Evolutionary conservation across 371 early-diverging fungal genomes (phyloP).

Genomic region (Parasitella parasitica): DNA sequence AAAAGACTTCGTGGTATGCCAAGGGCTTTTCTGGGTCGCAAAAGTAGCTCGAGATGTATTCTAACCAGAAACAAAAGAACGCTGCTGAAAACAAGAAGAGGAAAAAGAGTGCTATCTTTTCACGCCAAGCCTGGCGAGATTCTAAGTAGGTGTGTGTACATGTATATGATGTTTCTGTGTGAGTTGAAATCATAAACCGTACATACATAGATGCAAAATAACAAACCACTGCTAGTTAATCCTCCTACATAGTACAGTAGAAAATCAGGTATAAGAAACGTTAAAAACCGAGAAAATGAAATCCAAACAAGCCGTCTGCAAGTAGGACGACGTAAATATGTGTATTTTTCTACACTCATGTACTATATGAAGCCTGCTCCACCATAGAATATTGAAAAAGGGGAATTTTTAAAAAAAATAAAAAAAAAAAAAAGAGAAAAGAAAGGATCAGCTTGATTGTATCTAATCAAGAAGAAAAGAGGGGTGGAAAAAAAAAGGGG

Average conservation of each 20-base stretch:
- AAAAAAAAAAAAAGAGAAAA: neutral
- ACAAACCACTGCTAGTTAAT: conserved; percentile 32
- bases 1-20: conserved; percentile 25
- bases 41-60: conserved; percentile 41
- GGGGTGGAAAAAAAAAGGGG: neutral
- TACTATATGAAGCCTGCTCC: conserved; percentile 13
- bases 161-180: neutral
- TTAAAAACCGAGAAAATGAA: conserved; percentile 24
- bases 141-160: conserved; percentile 11
- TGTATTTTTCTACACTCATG: conserved; percentile 25
- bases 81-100: conserved; percentile 28
- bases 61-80: conserved; percentile 44
- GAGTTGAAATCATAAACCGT: too few relatives aligned
- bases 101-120: conserved; percentile 43
- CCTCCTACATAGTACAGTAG: conserved; percentile 29
- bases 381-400: conserved; percentile 18
- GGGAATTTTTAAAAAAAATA: neutral
- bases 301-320: conserved; percentile 33
- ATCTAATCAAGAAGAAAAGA: neutral
- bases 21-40: conserved; percentile 39
- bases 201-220: neutral
- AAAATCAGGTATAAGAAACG: conserved; percentile 31
- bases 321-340: conserved; percentile 21
- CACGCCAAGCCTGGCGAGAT: conserved; percentile 47
- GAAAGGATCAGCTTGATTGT: neutral